Evolutionary conservation across 1,139 yeast genomes (phyloP), one percentile per base, ranked within the genome.

Genomic region (Zygosaccharomyces sapae): DNA sequence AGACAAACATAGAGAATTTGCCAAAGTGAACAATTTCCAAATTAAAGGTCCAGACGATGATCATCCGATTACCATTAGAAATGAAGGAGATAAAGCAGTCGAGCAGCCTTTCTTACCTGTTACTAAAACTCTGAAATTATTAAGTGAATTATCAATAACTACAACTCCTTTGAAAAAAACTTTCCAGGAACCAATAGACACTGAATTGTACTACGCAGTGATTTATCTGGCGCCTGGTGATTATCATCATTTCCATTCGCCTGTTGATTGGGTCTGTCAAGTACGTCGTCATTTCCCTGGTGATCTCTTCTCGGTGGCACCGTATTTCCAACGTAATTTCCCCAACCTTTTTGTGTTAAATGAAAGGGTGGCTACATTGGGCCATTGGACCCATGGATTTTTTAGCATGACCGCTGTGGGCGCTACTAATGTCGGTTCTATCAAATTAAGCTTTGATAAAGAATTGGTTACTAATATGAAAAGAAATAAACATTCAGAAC

Each of bases 351-450:
- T 94, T 65, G 89, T 90, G 5, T 73, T 94, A 58, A 94, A 92
- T 66, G 99, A 92, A 70, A 78, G 99, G 59, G 98, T 92, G 5
- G 95, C 97, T 0, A 72, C 94, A 43, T 76, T 94, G 51, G 99
- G 99, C 1, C 83, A 87, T 61, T 92, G 98, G 97, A 86, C 86
- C 63, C 79, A 92, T 66, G 99, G 99, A 0, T 94, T 92, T 63
- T 92, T 92, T 71, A 85, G 95, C 53, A 92, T 92, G 99, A 90
- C 96, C 2, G 97, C 98, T 0, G 98, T 92, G 9, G 99, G 99
- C 20, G 99, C 99, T 27, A 94, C 98, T 5, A 92, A 92, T 67
- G 99, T 92, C 33, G 99, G 99, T 18, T 85, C 95, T 59, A 92
- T 92, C 56, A 81, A 86, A 49, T 79, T 92, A 54, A 88, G 90